A percentile compares a stretch with the other conserved stretches of the same genome.
phyloP scores from a whole-genome alignment of 1,284 basidiomycete species.

The Rhodotorula sp. region DNA sequence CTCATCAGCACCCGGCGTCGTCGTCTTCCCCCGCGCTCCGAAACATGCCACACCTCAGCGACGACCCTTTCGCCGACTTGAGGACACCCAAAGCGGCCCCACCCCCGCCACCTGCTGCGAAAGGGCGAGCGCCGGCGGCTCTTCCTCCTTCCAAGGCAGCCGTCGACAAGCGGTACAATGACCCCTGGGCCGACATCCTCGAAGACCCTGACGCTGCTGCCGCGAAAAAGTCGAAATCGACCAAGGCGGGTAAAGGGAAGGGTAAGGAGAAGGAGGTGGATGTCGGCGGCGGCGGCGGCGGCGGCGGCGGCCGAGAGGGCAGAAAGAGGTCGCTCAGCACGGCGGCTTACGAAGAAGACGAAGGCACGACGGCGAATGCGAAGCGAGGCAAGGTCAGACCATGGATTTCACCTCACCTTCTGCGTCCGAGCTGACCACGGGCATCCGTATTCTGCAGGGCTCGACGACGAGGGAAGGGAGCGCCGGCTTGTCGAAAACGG shows the following conservation, averaged over 20 bases:
- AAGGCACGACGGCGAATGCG: accelerated
- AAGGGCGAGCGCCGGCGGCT: not conserved
- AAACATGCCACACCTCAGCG: not conserved
- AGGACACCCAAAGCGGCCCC: not conserved
- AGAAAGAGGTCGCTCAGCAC: conserved; percentile 7
- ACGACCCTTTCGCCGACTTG: conserved; percentile 1
- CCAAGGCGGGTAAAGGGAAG: not conserved
- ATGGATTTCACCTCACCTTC: no score
- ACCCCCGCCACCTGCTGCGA: no score
- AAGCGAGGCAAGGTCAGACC: conserved; percentile 1
- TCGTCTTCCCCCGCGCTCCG: not conserved
- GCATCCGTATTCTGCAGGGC: not conserved
- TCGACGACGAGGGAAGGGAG: not conserved
- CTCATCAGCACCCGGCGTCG: not conserved
- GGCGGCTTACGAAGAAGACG: not conserved
- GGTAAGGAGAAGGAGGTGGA: conserved; percentile 8
- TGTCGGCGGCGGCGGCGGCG: not conserved
- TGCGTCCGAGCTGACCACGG: not conserved
- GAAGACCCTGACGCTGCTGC: not conserved
- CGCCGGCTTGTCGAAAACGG: conserved; percentile 5
- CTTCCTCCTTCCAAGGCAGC: not conserved
- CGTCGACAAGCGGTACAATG: not conserved
- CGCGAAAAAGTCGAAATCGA: not conserved
- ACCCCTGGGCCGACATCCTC: conserved; percentile 14
- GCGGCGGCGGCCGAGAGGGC: not conserved